Conservation (phyloP, 176 grass and related monocot genomes). For the Oropetium thomaeum region DNA sequence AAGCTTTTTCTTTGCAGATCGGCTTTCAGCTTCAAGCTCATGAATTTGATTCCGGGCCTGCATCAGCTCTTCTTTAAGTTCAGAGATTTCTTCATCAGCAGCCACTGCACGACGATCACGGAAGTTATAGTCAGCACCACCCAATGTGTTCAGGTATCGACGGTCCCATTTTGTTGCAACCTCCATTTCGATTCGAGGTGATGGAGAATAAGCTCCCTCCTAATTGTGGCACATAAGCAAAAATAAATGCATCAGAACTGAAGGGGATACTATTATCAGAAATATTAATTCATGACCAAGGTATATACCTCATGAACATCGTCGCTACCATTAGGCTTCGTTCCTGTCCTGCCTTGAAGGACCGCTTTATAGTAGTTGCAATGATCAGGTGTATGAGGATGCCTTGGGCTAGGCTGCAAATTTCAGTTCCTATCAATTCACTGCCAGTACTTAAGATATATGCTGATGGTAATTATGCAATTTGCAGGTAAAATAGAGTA, state of each 20-base stretch:
- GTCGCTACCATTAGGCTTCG: constrained; percentile 27
- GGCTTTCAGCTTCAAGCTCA: constrained; percentile 53
- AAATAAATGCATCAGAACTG: constrained; percentile 25
- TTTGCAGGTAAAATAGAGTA: constrained; percentile 3
- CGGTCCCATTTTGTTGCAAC: constrained; percentile 79
- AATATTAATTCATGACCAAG: constrained; percentile 16
- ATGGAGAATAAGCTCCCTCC: constrained; percentile 60
- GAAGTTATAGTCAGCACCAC: constrained; percentile 23
- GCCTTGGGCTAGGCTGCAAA: constrained; percentile 61
- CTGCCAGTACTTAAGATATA: background rate
- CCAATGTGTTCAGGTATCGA: constrained; percentile 25
- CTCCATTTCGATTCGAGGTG: constrained; percentile 65
- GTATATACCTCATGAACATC: constrained; percentile 52
- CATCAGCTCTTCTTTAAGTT: constrained; percentile 50
- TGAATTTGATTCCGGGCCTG: constrained; percentile 39
- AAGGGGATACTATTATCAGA: constrained; percentile 9
- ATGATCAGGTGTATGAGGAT: constrained; percentile 47
- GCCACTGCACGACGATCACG: constrained; percentile 9
- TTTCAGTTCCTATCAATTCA: constrained; percentile 7
- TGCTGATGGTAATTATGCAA: background rate
- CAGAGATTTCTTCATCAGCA: constrained; percentile 44
- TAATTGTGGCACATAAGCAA: constrained; percentile 32
- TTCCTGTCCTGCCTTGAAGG: constrained; percentile 48
- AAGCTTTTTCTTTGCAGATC: constrained; percentile 56
- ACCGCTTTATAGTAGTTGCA: constrained; percentile 50